Conservation (phyloP, 176 grass and related monocot genomes). For the Hyparrhenia diplandra region DNA sequence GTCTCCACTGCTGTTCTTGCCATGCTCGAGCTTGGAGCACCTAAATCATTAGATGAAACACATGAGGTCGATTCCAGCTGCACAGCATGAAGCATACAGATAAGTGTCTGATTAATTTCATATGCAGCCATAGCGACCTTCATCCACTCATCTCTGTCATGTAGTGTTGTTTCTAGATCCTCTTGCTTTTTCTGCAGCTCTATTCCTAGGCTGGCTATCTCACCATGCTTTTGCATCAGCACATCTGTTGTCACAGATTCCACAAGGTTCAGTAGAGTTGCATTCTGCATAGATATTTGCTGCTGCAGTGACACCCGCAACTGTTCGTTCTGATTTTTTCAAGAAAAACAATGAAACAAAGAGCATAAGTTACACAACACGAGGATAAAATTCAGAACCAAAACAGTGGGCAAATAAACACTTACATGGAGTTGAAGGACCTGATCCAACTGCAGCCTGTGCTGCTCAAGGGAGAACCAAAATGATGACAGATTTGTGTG, state of each 20-base stretch:
- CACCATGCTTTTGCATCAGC: neutral
- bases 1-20: neutral
- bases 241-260: neutral
- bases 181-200: neutral
- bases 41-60: neutral
- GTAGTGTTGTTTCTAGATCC: neutral
- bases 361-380: neutral
- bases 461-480: neutral
- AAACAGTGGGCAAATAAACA: neutral
- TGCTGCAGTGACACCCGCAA: neutral
- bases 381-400: neutral
- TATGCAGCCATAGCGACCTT: neutral
- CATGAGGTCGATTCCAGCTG: neutral
- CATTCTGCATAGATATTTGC: neutral
- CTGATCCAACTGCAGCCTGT: neutral
- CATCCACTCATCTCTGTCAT: no score
- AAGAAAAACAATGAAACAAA: neutral
- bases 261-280: neutral
- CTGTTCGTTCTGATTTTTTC: neutral
- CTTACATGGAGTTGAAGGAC: neutral
- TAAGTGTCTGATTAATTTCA: neutral
- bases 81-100: neutral
- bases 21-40: neutral
- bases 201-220: neutral
- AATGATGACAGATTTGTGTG: neutral